Percentiles rank a stretch among this genome's conserved stretches.
phyloP scores from a whole-genome alignment of 2,329 filamentous ascomycete genomes.

The Sphaerulina vaccinii region DNA sequence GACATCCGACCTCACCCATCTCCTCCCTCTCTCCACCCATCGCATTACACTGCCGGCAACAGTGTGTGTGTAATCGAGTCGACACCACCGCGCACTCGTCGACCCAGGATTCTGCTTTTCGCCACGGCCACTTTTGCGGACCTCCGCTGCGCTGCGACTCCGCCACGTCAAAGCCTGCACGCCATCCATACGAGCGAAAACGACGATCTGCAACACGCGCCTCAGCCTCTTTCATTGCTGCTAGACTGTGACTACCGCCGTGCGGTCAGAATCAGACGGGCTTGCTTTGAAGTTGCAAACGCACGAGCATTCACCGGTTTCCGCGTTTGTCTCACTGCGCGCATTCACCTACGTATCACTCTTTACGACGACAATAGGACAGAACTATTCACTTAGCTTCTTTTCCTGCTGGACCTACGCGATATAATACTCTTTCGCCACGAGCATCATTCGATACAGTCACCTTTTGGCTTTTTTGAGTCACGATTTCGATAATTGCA shows the following conservation, averaged over 20 bases:
- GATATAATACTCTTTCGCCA: slow-evolving; percentile 1
- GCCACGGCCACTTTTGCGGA: background rate
- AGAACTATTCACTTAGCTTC: slow-evolving; percentile 40
- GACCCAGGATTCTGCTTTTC: background rate
- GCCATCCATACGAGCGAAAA: slow-evolving; percentile 10
- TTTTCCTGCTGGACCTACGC: slow-evolving; percentile 16
- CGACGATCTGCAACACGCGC: slow-evolving; percentile 6
- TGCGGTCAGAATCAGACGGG: slow-evolving; percentile 1
- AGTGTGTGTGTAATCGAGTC: slow-evolving; percentile 15
- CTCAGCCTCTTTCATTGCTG: slow-evolving; percentile 7
- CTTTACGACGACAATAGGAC: slow-evolving; percentile 17
- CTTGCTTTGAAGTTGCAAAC: background rate
- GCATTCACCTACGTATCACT: slow-evolving; percentile 19
- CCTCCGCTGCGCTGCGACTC: slow-evolving; percentile 11
- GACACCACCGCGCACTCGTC: background rate
- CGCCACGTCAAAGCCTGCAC: slow-evolving; percentile 18
- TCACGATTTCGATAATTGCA: background rate
- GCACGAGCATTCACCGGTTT: slow-evolving; percentile 6
- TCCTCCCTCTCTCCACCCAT: slow-evolving; percentile 2
- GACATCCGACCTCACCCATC: slow-evolving; percentile 3
- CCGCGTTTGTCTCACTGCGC: slow-evolving; percentile 8
- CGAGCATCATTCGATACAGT: slow-evolving; percentile 1
- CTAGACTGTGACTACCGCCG: slow-evolving; percentile 1
- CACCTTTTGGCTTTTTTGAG: background rate
- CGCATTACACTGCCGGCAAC: slow-evolving; percentile 16